Evolutionary conservation across 2,329 filamentous ascomycete genomes (phyloP), one percentile per base, ranked within the genome.

Genomic region (Sodiomyces alkalinus): DNA sequence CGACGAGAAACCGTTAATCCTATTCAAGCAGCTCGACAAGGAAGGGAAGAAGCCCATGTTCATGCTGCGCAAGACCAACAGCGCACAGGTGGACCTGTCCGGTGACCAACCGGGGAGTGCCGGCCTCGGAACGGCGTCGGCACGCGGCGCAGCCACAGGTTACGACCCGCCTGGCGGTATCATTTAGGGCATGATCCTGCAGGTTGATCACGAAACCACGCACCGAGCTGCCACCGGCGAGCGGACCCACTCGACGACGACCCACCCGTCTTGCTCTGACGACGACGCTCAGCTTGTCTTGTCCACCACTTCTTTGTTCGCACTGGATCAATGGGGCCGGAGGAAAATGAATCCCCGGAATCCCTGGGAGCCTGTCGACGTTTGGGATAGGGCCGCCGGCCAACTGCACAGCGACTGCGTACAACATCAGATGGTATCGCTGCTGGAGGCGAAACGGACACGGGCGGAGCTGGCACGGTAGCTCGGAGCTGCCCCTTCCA

Each of bases 21-120:
- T 98, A 36, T 98, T 98, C 58, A 98, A 98, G 57, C 86, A 96
- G 50, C 61, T 98, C 32, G 86, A 96, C 48, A 86, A 86, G 51
- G 90, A 96, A 58, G 90, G 90, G 26, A 80, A 92, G 56, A 98
- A 96, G 51, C 90, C 90, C 14, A 96, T 96, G 90, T 98, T 98
- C 47, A 98, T 98, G 90, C 60, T 98, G 32, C 64, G 90, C 32
- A 74, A 74, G 52, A 74, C 67, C 19, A 69, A 66, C 26, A 63
- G 60, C 21, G 63, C 64, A 7, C 56, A 56, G 28, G 55, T 55
- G 15, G 67, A 71, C 28, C 33, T 42, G 7, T 39, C 42, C 2
- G 46, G 39, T 11, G 63, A 65, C 24, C 53, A 57, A 1, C 64
- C 64, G 7, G 65, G 66, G 11, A 69, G 65, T 36, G 66, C 64